These are phyloP conservation scores for Candida michaelii DNA, from an alignment of 805 yeast species.

Conservation along the genomic window DNA sequence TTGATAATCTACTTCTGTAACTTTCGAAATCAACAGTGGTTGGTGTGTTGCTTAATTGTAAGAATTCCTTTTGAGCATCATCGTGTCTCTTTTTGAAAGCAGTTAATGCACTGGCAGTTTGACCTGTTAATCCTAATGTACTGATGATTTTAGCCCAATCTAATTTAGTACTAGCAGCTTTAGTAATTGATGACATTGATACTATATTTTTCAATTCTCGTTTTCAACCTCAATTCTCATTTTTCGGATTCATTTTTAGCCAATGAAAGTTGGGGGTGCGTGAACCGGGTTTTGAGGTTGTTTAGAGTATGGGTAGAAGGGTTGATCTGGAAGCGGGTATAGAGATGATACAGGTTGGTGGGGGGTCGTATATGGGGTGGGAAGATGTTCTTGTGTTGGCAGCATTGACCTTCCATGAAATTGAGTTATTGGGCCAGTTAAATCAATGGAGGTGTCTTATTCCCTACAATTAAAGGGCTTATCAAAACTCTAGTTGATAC, in stretches of 20 bases:
- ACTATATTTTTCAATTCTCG: not conserved
- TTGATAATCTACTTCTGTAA: constrained; percentile 80
- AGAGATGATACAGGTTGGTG: too few relatives aligned
- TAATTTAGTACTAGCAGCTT: constrained; percentile 76
- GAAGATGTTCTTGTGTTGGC: too few relatives aligned
- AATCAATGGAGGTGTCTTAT: too few relatives aligned
- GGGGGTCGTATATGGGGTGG: too few relatives aligned
- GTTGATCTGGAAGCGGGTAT: too few relatives aligned
- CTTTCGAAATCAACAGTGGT: constrained; percentile 76
- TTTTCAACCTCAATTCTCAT: not conserved
- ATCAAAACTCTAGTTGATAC: too few relatives aligned
- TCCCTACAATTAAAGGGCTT: too few relatives aligned
- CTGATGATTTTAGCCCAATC: constrained; percentile 93
- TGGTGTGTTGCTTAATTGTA: constrained; percentile 69
- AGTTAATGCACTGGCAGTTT: constrained; percentile 83
- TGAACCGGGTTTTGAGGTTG: not conserved
- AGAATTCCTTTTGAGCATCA: constrained; percentile 85
- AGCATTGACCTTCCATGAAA: too few relatives aligned
- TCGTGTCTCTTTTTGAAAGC: constrained; percentile 98
- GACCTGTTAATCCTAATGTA: constrained; percentile 87
- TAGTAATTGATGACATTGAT: constrained; percentile 40
- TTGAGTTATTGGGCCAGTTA: too few relatives aligned
- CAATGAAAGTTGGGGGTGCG: constrained; percentile 14
- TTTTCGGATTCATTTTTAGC: constrained; percentile 10
- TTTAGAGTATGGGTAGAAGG: not conserved